Base-by-base conservation (phyloP, 805 yeast species). In the Yarrowia sp. region DNA sequence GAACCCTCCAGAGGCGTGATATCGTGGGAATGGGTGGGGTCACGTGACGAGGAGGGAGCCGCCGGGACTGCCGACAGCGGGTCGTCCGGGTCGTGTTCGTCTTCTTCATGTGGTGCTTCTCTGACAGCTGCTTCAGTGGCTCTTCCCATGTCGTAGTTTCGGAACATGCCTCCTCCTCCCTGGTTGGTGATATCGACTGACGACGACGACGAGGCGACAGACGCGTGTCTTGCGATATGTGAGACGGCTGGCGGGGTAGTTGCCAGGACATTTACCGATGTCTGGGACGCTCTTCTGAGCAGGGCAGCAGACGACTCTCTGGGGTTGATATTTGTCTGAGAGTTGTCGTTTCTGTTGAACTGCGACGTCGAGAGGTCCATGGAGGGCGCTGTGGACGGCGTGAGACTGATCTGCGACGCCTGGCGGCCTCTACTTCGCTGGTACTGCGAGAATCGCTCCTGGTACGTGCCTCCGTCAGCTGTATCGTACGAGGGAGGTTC, bases 401-500 rank as follows among this genome's bases (percentile, higher is more conserved):
- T 60, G 7, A 60, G 34, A 9, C 43, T 33, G 3, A 43, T 17
- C 12, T 7, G 10, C 6, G 40, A 30, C 6, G 66, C 42, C 38
- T 61, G 53, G 0, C 55, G 5, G 0, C 55, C 55, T 13, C 66
- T 12, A 9, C 24, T n/a, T n/a, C 55, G n/a, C 34, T 64, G 49
- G 36, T 42, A 64, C 42, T 52, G 50, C 14, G 34, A 24, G 33
- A 42, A 52, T 19, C 67, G 15, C 34, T 52, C 60, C 20, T 52
- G 58, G n/a, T 64, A 52, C 1, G 49, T 52, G 2, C 60, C 58
- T 64, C 49, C 42, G 1, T 19, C 42, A 0, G 49, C 49, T 0
- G n/a, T 64, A 30, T 64, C 67, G 42, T 64, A 64, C 7, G 33
- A 17, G 3, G 67, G 67, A 3, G 67, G 67, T 10, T 30, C 40